A percentile compares a stretch with the other conserved stretches of the same genome.
These are phyloP conservation scores for Trametes polyzona DNA, from an alignment of 1,284 basidiomycete genomes.

Conservation along the genomic window DNA sequence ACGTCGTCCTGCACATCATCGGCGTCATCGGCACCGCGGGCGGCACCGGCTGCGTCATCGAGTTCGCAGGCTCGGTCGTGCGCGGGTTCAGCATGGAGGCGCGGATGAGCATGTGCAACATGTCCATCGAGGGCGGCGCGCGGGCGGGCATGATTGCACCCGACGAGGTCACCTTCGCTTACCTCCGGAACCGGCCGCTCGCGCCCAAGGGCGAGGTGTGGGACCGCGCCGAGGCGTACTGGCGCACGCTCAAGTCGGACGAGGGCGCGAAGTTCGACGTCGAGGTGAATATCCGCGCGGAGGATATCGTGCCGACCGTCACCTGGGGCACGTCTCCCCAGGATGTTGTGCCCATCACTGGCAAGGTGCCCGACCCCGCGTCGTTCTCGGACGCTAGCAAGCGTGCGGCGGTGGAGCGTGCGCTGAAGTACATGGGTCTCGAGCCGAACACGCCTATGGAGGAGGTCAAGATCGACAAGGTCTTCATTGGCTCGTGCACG, in stretches of 20 bases:
- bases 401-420: slow-evolving; percentile 77
- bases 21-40: slow-evolving; percentile 94
- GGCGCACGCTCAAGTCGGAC: slow-evolving; percentile 86
- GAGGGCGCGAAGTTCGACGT: slow-evolving; percentile 90
- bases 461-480: slow-evolving; percentile 87
- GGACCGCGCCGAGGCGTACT: slow-evolving; percentile 89
- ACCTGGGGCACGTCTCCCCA: slow-evolving; percentile 98
- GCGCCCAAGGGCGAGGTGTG: slow-evolving; percentile 88
- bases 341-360: slow-evolving; percentile 89
- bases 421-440: slow-evolving; percentile 93
- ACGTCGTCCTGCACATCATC: slow-evolving; percentile 94
- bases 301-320: slow-evolving; percentile 92
- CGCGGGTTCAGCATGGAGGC: slow-evolving; percentile 94
- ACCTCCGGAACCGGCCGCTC: slow-evolving; percentile 86
- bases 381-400: slow-evolving; percentile 68
- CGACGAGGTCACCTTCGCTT: slow-evolving; percentile 89
- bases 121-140: slow-evolving; percentile 97
- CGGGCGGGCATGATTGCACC: slow-evolving; percentile 96
- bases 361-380: slow-evolving; percentile 82
- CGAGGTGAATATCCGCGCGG: slow-evolving; percentile 84
- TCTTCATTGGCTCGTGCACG: slow-evolving; percentile 97
- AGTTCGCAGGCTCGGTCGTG: slow-evolving; percentile 92
- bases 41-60: slow-evolving; percentile 92
- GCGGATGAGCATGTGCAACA: slow-evolving; percentile 97
- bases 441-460: slow-evolving; percentile 83